Evolutionary conservation across 1,284 basidiomycete genomes (phyloP), one percentile per base, ranked within the genome.

Genomic region (Wallemia hederae): DNA sequence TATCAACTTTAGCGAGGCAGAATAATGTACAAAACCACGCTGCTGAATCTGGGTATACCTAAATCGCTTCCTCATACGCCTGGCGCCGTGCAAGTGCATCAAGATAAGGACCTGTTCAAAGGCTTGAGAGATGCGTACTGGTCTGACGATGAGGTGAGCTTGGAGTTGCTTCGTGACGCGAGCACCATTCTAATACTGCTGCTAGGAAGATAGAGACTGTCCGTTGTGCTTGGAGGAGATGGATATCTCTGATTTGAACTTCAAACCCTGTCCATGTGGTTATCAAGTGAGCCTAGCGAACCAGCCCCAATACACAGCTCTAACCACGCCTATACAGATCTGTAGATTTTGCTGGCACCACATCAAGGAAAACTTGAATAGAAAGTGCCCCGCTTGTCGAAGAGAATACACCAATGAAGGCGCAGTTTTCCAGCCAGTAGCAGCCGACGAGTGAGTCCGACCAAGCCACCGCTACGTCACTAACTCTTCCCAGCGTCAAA

Each of bases 281-380:
- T 94, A 98, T 74, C 91, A 96, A 78, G 91, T 86, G 70, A 67
- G 74, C 68, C 31, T n/a, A 26, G 34, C 60, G 29, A 57, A 25
- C 49, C 27, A 29, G 28, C 26, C 11, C 2, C n/a, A 24, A 7
- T 26, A 0, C 22, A 14, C 11, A 64, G 64, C 65, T 61, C 63
- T 63, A 49, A 28, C 58, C 26, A 49, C 25, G 24, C 27, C 29
- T 60, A 17, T 59, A 14, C 66, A 97, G 90, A 91, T 99, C 66
- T 99, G 94, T 71, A 85, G 91, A 63, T 99, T 99, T 74, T 99
- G 94, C 72, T 98, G 91, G 82, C 88, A 97, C 73, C 90, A 97
- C 73, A 92, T 96, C 78, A 85, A 87, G 75, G 80, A 89, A 74
- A 86, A 94, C 73, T 76, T 94, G 63, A 98, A 98, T 71, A 84